Evolutionary conservation across 805 yeast genomes (phyloP), one percentile per base, ranked within the genome.

Genomic region (Zygoascus tannicola): DNA sequence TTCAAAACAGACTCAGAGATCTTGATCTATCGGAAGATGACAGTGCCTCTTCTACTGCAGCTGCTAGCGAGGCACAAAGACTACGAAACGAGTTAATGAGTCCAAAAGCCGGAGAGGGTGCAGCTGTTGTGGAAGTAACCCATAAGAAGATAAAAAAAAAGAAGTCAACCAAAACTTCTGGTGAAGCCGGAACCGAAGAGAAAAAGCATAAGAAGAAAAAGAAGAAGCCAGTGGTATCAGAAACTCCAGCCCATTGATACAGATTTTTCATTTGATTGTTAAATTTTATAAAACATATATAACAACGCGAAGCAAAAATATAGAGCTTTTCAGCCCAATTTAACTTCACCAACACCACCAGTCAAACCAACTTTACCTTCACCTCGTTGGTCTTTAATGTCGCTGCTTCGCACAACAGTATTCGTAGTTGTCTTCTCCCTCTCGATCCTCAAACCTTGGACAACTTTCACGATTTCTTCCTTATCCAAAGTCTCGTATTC

Each of bases 401-500:
- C 67, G 43, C 54, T 58, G 40, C 57, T 41, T 43, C 79, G 80
- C 32, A 82, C 76, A 12, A 90, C 82, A 14, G 85, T 84, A 57
- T 87, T 88, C 26, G 90, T 74, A 18, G 79, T 67, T 10, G 75
- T 76, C 60, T 80, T 85, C 38, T 76, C 73, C 60, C 82, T 81
- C 52, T 74, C 74, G 40, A 88, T 68, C 33, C 74, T 61, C 60
- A 85, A 90, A 32, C 98, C 98, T 49, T 70, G 71, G 32, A 86
- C 86, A 40, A 92, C 76, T 56, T 76, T 78, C 58, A 82, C 90
- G 71, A 92, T 90, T 63, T 92, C 99, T 23, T 80, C 90, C 50
- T 81, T 81, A 35, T 83, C 90, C 54, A 92, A 73, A 0, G 98
- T 92, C 69, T 92, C 99, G 65, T 88, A 94, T 63, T 92, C 96